Conservation (phyloP, 192 early-diverging fungal genomes). For the Umbelopsis sp. region DNA sequence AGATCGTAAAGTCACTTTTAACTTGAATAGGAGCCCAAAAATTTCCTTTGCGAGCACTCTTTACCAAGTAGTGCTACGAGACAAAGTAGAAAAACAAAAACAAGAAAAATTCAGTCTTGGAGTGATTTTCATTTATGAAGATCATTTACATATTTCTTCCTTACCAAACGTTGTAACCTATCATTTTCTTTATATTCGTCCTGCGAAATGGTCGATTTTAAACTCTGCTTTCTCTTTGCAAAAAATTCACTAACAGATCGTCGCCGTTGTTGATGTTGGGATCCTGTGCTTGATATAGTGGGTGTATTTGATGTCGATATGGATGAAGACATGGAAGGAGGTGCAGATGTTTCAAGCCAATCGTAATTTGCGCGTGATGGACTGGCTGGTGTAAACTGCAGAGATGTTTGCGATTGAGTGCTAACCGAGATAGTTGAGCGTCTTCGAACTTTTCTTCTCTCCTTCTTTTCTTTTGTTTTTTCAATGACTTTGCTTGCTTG, state of each 20-base stretch:
- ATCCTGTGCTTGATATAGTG: background rate
- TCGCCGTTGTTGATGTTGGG: constrained; percentile 6
- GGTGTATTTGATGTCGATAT: background rate
- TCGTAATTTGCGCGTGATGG: constrained; percentile 31
- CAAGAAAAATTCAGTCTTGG: too few species aligned
- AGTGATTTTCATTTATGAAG: too few species aligned
- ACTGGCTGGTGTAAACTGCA: background rate
- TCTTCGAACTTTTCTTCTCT: constrained; percentile 9
- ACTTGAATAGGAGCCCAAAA: constrained; percentile 25
- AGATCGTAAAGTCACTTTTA: constrained; percentile 16
- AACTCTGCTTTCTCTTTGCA: constrained; percentile 29
- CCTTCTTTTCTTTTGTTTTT: constrained; percentile 26
- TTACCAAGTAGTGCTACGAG: constrained; percentile 40
- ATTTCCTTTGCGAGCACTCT: constrained; percentile 37
- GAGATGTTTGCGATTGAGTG: constrained; percentile 11
- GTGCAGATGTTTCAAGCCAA: constrained; percentile 25
- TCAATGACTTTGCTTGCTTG: constrained; percentile 34
- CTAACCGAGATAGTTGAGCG: constrained; percentile 14
- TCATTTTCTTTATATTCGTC: constrained; percentile 30
- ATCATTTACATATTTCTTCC: too few species aligned
- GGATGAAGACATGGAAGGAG: background rate
- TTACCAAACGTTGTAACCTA: constrained; percentile 32
- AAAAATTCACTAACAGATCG: constrained; percentile 38
- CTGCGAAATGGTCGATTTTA: constrained; percentile 21
- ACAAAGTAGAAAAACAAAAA: too few species aligned